Percentiles rank a stretch among this genome's conserved stretches.
phyloP scores from a whole-genome alignment of 202 grass and related monocot species.

The Eragrostis tef region DNA sequence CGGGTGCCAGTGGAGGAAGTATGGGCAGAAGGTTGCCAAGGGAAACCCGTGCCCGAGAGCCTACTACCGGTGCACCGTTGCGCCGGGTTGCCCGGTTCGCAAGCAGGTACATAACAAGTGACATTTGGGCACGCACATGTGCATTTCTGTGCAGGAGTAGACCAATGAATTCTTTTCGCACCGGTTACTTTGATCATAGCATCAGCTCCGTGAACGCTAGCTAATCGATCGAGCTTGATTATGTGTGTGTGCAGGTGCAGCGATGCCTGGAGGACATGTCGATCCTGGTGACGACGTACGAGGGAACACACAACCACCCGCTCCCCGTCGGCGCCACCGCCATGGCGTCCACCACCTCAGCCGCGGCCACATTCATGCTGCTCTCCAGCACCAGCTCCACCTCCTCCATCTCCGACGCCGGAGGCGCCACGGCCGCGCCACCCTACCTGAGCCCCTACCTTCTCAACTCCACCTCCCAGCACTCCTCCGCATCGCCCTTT shows the following conservation, averaged over 20 bases:
- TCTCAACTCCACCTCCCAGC: conserved; percentile 48
- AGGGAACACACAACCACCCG: conserved; percentile 96
- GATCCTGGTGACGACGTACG: conserved; percentile 95
- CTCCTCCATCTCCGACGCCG: conserved; percentile 49
- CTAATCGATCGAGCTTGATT: too few species aligned
- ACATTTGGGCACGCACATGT: neutral
- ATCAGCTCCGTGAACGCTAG: too few species aligned
- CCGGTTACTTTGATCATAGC: too few species aligned
- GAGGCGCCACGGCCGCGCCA: conserved; percentile 13
- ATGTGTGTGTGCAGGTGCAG: conserved; percentile 83
- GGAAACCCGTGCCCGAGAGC: conserved; percentile 93
- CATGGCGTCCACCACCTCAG: conserved; percentile 74
- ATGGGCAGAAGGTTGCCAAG: conserved; percentile 95
- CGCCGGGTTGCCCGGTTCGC: conserved; percentile 86
- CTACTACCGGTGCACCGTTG: conserved; percentile 94
- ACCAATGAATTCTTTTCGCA: too few species aligned
- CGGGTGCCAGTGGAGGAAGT: conserved; percentile 97
- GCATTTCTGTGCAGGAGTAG: neutral
- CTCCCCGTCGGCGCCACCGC: conserved; percentile 86
- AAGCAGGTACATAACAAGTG: conserved; percentile 66
- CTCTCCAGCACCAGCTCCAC: conserved; percentile 61
- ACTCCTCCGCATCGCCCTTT: conserved; percentile 32
- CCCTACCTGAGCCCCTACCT: conserved; percentile 74
- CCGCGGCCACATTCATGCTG: conserved; percentile 72
- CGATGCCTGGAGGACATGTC: conserved; percentile 94